These are phyloP conservation scores for Candida sanyiensis DNA, from an alignment of 805 yeast genomes.

Conservation along the genomic window DNA sequence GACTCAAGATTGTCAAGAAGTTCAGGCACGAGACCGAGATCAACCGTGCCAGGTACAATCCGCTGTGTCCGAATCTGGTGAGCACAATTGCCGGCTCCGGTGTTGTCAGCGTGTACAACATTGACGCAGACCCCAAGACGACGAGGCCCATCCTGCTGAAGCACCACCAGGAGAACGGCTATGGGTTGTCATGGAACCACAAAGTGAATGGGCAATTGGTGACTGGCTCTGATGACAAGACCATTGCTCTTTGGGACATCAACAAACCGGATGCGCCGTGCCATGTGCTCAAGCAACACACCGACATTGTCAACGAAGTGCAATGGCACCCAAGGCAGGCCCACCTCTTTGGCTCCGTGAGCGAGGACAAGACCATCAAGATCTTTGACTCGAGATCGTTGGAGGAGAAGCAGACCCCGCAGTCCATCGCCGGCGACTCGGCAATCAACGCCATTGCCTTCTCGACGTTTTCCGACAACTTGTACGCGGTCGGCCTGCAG, in stretches of 20 bases:
- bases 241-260: conserved; percentile 58
- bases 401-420: conserved; percentile 18
- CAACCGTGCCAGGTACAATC: conserved; percentile 67
- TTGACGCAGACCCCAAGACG: conserved; percentile 26
- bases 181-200: conserved; percentile 66
- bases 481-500: conserved; percentile 65
- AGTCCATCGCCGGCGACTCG: conserved; percentile 26
- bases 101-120: conserved; percentile 46
- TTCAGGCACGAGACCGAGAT: conserved; percentile 58
- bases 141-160: conserved; percentile 27
- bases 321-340: conserved; percentile 57
- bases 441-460: conserved; percentile 61
- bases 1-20: conserved; percentile 57
- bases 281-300: conserved; percentile 35
- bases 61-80: conserved; percentile 47
- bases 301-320: conserved; percentile 67
- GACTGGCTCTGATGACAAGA: conserved; percentile 62
- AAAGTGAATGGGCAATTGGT: conserved; percentile 42
- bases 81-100: conserved; percentile 71
- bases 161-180: conserved; percentile 65
- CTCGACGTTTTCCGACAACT: conserved; percentile 52
- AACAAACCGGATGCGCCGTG: conserved; percentile 23
- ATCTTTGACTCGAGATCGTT: conserved; percentile 48
- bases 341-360: conserved; percentile 59
- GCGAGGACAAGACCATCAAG: conserved; percentile 58